Conservation (phyloP, 108 stramenopile species). For the Fistulifera solaris region DNA sequence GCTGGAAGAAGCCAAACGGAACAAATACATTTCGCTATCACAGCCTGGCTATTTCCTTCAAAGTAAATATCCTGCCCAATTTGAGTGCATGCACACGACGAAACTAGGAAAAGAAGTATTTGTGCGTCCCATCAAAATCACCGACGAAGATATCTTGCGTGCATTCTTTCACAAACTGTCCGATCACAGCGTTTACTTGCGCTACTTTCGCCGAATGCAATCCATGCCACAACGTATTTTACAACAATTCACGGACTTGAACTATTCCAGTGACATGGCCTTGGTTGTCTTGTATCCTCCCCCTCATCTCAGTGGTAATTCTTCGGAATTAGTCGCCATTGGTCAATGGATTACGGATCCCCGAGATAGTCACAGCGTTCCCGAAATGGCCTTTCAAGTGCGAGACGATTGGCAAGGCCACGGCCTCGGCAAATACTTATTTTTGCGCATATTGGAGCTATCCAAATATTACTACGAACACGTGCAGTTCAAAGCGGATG, state of each 20-base stretch:
- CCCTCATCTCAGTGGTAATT: not conserved
- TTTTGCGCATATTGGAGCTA: conserved; percentile 12
- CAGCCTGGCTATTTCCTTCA: conserved; percentile 16
- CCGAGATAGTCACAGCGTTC: conserved; percentile 1
- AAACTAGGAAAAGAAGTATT: conserved; percentile 17
- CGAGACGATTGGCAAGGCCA: conserved; percentile 35
- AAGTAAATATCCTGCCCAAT: conserved; percentile 12
- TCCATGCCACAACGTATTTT: conserved; percentile 30
- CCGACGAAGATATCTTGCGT: conserved; percentile 20
- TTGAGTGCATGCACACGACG: conserved; percentile 19
- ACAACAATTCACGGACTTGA: conserved; percentile 22
- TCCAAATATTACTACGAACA: conserved; percentile 8
- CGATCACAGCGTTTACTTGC: conserved; percentile 22
- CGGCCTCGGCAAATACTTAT: conserved; percentile 22
- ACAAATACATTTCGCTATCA: conserved; percentile 9
- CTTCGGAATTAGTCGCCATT: conserved; percentile 20
- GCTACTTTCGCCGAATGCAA: conserved; percentile 25
- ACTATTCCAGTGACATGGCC: conserved; percentile 30
- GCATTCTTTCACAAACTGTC: conserved; percentile 28
- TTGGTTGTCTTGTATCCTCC: conserved; percentile 21
- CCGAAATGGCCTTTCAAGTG: conserved; percentile 30
- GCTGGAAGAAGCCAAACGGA: conserved; percentile 21
- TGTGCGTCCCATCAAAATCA: conserved; percentile 19
- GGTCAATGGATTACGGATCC: conserved; percentile 29
- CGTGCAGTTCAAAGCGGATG: conserved; percentile 19